Conservation (phyloP, 2,329 filamentous ascomycete species). For the Trichoderma asperellum region DNA sequence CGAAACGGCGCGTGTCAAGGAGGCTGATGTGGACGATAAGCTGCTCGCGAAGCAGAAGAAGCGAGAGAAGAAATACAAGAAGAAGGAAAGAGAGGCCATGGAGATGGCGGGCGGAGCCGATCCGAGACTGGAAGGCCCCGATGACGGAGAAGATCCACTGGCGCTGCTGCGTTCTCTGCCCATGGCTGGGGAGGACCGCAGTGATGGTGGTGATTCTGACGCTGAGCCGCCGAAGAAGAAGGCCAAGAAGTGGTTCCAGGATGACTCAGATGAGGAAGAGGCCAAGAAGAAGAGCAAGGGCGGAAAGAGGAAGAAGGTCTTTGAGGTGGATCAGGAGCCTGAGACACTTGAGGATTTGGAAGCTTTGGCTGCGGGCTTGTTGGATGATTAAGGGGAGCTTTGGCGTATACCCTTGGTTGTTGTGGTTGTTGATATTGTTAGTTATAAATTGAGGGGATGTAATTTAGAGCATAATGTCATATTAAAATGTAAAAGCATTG, state of each 20-base stretch:
- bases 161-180: slow-evolving; percentile 63
- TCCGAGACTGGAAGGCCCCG: slow-evolving; percentile 45
- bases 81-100: slow-evolving; percentile 65
- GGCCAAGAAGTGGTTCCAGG: slow-evolving; percentile 79
- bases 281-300: slow-evolving; percentile 45
- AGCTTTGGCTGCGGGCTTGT: slow-evolving; percentile 71
- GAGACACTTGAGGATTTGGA: slow-evolving; percentile 81
- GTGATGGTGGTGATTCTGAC: slow-evolving; percentile 41
- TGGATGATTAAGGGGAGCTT: slow-evolving; percentile 52
- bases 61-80: slow-evolving; percentile 74
- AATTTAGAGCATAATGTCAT: slow-evolving; percentile 6
- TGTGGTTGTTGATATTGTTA: neutral
- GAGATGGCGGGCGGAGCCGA: slow-evolving; percentile 42
- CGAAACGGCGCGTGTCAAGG: slow-evolving; percentile 71
- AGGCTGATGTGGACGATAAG: slow-evolving; percentile 84
- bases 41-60: slow-evolving; percentile 76
- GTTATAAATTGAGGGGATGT: neutral
- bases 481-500: neutral
- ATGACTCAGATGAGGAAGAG: slow-evolving; percentile 61
- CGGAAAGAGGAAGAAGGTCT: slow-evolving; percentile 55
- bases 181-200: slow-evolving; percentile 44
- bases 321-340: slow-evolving; percentile 68
- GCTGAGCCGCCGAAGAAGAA: slow-evolving; percentile 56
- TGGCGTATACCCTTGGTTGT: slow-evolving; percentile 9
- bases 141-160: slow-evolving; percentile 57